phyloP scores from a whole-genome alignment of 768 basidiomycete genomes.

The Mycena vulgaris region DNA sequence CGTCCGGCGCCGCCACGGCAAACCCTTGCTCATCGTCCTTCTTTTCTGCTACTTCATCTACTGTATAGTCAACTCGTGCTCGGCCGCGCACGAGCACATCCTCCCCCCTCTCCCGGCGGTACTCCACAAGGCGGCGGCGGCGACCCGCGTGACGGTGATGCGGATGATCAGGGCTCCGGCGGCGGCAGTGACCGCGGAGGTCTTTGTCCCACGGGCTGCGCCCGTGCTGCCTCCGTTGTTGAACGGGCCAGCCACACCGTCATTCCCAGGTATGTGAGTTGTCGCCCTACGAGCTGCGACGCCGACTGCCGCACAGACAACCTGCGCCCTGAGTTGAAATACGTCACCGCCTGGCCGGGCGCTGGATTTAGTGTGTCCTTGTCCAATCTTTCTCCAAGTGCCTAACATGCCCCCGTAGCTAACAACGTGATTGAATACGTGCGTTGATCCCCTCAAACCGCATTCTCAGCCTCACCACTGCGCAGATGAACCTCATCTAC shows the following conservation, averaged over 20 bases:
- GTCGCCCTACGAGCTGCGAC: no score
- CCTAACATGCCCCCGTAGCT: neutral
- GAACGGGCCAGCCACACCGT: slow-evolving; percentile 20
- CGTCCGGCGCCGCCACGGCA: neutral
- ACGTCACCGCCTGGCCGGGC: slow-evolving; percentile 30
- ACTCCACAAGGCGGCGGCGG: no score
- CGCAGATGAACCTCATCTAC: slow-evolving; percentile 54
- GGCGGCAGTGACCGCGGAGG: slow-evolving; percentile 11
- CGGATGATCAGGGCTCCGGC: no score
- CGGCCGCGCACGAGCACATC: no score
- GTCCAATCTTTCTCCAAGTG: neutral
- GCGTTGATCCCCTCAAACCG: neutral
- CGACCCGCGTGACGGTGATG: no score
- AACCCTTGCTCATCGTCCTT: neutral
- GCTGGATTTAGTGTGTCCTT: slow-evolving; percentile 27
- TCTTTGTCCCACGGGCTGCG: neutral
- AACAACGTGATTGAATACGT: slow-evolving; percentile 31
- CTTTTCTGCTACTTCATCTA: neutral
- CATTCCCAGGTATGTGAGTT: slow-evolving; percentile 22
- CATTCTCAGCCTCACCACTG: no score
- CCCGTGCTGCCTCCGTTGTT: slow-evolving; percentile 1
- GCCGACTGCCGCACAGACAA: no score
- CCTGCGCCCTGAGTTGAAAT: slow-evolving; percentile 22
- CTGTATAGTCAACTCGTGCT: no score
- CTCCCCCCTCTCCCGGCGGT: no score